These are phyloP conservation scores for Fusarium papillatum DNA, from an alignment of 2,329 filamentous ascomycete species.

Conservation along the genomic window DNA sequence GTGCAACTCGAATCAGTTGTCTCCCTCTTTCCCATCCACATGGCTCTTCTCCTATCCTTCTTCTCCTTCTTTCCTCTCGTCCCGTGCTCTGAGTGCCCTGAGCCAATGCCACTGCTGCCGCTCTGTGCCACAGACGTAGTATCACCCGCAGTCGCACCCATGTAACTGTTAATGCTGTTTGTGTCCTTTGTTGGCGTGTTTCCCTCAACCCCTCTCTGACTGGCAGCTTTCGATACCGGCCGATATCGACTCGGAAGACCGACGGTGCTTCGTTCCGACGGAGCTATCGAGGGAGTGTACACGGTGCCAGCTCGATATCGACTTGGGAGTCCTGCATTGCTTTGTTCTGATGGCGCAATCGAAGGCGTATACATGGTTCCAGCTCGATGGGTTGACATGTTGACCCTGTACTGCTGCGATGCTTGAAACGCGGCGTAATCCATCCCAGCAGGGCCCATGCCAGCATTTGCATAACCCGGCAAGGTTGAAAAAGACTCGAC, in stretches of 20 bases:
- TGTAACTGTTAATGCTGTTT: neutral
- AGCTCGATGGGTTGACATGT: slow-evolving; percentile 11
- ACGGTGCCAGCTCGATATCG: slow-evolving; percentile 22
- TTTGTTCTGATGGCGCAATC: slow-evolving; percentile 20
- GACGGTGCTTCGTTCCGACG: slow-evolving; percentile 29
- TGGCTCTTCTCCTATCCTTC: slow-evolving; percentile 23
- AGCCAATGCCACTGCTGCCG: neutral
- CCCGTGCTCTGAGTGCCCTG: neutral
- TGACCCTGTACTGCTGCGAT: neutral
- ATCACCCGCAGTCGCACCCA: neutral
- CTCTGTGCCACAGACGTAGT: neutral
- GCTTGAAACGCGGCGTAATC: neutral
- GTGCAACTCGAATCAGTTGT: neutral
- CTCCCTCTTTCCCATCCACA: slow-evolving; percentile 17
- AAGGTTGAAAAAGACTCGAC: neutral
- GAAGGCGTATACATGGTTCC: neutral
- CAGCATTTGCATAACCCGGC: neutral
- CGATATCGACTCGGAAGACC: slow-evolving; percentile 34
- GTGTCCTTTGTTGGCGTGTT: neutral
- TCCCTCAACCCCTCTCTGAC: neutral
- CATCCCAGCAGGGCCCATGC: neutral
- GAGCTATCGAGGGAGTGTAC: slow-evolving; percentile 20
- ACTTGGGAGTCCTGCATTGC: slow-evolving; percentile 27
- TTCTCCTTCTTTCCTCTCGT: slow-evolving; percentile 24
- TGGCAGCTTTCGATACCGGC: slow-evolving; percentile 20